Conservation (phyloP, 1,139 yeast genomes). For the Lodderomyces metapsilosis region DNA sequence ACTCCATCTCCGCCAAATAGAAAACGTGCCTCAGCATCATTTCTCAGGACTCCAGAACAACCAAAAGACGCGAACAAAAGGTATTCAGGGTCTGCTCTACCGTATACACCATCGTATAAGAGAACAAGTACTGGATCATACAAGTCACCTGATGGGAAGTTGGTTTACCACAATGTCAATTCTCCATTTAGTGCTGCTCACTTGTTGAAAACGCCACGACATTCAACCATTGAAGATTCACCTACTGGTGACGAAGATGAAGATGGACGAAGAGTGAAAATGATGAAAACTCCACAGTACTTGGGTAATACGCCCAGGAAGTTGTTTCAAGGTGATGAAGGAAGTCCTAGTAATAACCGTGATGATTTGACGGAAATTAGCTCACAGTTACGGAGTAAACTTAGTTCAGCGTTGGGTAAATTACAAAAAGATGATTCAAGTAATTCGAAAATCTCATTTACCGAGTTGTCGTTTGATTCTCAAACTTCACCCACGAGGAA, state of each 20-base stretch:
- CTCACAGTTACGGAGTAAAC: slow-evolving; percentile 34
- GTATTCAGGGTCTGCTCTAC: slow-evolving; percentile 17
- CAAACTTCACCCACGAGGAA: slow-evolving; percentile 33
- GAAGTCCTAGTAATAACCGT: slow-evolving; percentile 14
- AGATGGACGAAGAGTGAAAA: slow-evolving; percentile 19
- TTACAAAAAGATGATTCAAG: slow-evolving; percentile 25
- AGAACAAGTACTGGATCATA: slow-evolving; percentile 30
- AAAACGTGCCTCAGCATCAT: slow-evolving; percentile 15
- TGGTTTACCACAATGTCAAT: slow-evolving; percentile 23
- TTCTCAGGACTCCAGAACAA: slow-evolving; percentile 35
- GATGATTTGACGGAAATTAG: slow-evolving; percentile 42
- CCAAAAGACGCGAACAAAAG: slow-evolving; percentile 7
- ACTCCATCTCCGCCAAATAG: slow-evolving; percentile 29
- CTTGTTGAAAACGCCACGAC: slow-evolving; percentile 38
- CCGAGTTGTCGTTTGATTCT: slow-evolving; percentile 32
- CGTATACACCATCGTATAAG: slow-evolving; percentile 43
- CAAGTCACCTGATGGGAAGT: slow-evolving; percentile 34
- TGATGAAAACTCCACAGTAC: slow-evolving; percentile 41
- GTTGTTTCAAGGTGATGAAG: slow-evolving; percentile 19
- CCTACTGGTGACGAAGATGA: slow-evolving; percentile 12
- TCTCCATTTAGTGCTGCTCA: slow-evolving; percentile 30
- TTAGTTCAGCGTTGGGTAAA: slow-evolving; percentile 43
- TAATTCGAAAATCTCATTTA: slow-evolving; percentile 25
- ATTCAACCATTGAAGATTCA: slow-evolving; percentile 24
- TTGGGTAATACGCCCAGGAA: slow-evolving; percentile 39